phyloP scores from a whole-genome alignment of 306 rosid genomes.

The Clitoria ternatea region DNA sequence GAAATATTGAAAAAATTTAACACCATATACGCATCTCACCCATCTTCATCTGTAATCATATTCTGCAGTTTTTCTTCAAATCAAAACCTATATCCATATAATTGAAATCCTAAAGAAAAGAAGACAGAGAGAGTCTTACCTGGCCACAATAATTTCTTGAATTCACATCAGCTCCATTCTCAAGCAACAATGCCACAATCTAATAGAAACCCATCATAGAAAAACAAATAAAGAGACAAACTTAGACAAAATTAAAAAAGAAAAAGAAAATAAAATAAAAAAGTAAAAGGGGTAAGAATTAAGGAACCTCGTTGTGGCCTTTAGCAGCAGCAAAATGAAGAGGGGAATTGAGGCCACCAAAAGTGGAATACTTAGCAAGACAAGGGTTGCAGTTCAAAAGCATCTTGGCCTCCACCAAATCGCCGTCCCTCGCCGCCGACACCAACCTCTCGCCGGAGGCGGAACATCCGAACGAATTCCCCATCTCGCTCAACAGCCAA shows the following conservation, averaged over 20 bases:
- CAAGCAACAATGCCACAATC: conserved; percentile 92
- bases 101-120: not conserved
- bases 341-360: conserved; percentile 94
- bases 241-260: not conserved
- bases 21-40: not conserved
- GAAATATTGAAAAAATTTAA: not conserved
- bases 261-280: too few relatives aligned
- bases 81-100: not conserved
- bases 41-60: not conserved
- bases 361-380: conserved; percentile 90
- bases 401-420: conserved; percentile 92
- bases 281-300: not conserved
- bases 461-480: conserved; percentile 94
- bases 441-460: conserved; percentile 98
- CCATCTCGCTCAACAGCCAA: conserved; percentile 43
- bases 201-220: conserved; percentile 19
- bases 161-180: conserved; percentile 94
- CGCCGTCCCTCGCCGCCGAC: conserved; percentile 99
- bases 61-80: not conserved
- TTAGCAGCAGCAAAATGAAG: conserved; percentile 95
- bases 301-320: conserved; percentile 87
- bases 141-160: conserved; percentile 97
- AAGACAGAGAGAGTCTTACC: conserved; percentile 40
- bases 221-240: not conserved
- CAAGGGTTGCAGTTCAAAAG: conserved; percentile 73